These are phyloP conservation scores for Mycena rosella DNA, from an alignment of 768 basidiomycete genomes.

Conservation along the genomic window DNA sequence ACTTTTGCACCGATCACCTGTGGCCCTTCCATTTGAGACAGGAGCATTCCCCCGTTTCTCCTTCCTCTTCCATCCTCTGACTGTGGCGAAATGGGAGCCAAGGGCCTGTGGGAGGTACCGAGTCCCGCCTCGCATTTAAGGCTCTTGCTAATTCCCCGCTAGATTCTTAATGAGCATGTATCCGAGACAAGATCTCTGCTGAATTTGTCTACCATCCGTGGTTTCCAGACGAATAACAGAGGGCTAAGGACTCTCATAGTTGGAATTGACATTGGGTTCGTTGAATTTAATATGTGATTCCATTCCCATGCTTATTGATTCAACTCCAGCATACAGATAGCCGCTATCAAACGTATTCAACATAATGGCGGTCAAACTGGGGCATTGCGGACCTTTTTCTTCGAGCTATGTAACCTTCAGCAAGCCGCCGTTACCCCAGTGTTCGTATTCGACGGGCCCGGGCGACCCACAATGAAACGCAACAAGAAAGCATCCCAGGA, in stretches of 20 bases:
- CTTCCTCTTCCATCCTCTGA: background rate
- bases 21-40: background rate
- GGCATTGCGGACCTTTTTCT: background rate
- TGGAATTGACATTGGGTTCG: background rate
- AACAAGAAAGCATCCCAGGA: background rate
- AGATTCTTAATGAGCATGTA: background rate
- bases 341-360: too few relatives aligned
- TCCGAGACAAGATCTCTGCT: background rate
- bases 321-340: too few relatives aligned
- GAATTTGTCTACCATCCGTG: background rate
- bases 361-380: background rate
- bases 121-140: too few relatives aligned
- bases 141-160: background rate
- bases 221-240: background rate
- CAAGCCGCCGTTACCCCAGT: background rate
- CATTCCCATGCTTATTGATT: too few relatives aligned
- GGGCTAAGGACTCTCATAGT: background rate
- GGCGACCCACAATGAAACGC: background rate
- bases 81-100: background rate
- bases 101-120: background rate
- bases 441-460: conserved; percentile 7
- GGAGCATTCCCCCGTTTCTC: background rate
- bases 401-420: background rate
- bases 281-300: too few relatives aligned
- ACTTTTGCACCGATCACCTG: too few relatives aligned